Percentiles rank a stretch among this genome's conserved stretches.
Conservation (phyloP, 169 alveolate genomes). For the Haemoproteus tartakovskyi region DNA sequence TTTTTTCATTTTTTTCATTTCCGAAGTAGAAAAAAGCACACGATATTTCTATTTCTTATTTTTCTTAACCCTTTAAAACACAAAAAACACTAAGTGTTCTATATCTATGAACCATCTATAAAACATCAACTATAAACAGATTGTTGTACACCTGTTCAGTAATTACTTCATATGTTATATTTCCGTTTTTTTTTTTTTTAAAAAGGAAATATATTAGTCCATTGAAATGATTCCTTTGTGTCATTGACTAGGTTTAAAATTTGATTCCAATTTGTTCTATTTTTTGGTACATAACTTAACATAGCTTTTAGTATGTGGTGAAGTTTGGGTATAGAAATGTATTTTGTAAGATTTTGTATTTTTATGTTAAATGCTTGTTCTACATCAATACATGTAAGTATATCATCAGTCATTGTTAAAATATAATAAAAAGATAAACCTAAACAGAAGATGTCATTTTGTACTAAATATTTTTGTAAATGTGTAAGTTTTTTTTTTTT, state of each 20-base stretch:
- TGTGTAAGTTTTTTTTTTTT: slow-evolving; percentile 4
- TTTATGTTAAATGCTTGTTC: slow-evolving; percentile 6
- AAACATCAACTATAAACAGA: not conserved
- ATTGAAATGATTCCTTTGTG: not conserved
- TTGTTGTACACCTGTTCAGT: not conserved
- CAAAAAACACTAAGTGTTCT: not conserved
- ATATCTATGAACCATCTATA: not conserved
- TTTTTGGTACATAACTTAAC: slow-evolving; percentile 16
- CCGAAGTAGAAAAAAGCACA: no score
- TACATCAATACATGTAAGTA: slow-evolving; percentile 11
- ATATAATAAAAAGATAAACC: slow-evolving; percentile 50
- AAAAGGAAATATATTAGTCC: no score
- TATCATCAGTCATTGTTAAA: slow-evolving; percentile 41
- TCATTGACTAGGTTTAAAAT: not conserved
- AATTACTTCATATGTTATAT: not conserved
- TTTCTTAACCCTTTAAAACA: not conserved
- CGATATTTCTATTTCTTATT: no score
- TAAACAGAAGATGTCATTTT: slow-evolving; percentile 42
- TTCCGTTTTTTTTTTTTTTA: not conserved
- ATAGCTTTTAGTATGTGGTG: slow-evolving; percentile 6
- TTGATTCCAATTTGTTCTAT: slow-evolving; percentile 16
- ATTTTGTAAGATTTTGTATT: not conserved
- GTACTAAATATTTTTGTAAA: slow-evolving; percentile 12
- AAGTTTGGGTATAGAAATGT: slow-evolving; percentile 7
- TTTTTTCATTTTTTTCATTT: not conserved